Percentiles rank a stretch among this genome's conserved stretches.
phyloP scores from a whole-genome alignment of 495 filamentous ascomycete species.

The Daldinia grandis region DNA sequence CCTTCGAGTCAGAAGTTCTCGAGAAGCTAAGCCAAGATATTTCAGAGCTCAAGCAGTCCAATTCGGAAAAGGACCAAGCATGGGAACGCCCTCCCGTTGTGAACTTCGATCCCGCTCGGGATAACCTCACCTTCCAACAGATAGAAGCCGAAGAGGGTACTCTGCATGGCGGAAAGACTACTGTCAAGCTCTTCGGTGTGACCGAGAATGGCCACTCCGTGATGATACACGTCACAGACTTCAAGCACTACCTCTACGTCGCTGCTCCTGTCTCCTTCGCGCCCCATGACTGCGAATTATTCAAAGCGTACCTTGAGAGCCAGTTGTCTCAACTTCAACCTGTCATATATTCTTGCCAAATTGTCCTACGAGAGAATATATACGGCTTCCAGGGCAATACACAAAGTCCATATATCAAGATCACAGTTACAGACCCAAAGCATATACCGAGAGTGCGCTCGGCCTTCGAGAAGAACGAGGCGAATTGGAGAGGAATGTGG shows the following conservation, averaged over 20 bases:
- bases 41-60: conserved; percentile 78
- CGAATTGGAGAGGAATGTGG: conserved; percentile 94
- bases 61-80: conserved; percentile 91
- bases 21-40: conserved; percentile 96
- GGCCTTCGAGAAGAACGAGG: conserved; percentile 73
- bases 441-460: conserved; percentile 75
- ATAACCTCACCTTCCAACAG: conserved; percentile 88
- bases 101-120: conserved; percentile 72
- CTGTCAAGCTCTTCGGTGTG: conserved; percentile 93
- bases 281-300: conserved; percentile 76
- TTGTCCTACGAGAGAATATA: conserved; percentile 86
- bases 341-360: conserved; percentile 69
- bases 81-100: conserved; percentile 84
- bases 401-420: conserved; percentile 90
- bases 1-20: conserved; percentile 91
- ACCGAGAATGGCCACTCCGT: conserved; percentile 96
- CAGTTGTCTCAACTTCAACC: conserved; percentile 71
- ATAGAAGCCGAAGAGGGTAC: conserved; percentile 94
- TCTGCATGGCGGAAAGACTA: conserved; percentile 71
- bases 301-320: conserved; percentile 77
- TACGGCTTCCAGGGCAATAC: conserved; percentile 92
- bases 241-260: conserved; percentile 95
- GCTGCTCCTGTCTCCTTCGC: conserved; percentile 85
- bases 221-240: conserved; percentile 92
- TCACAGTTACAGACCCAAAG: conserved; percentile 89